A percentile compares a stretch with the other conserved stretches of the same genome.
Conservation (phyloP, 202 grass and related monocot genomes). For the Dendrocalamus latiflorus region DNA sequence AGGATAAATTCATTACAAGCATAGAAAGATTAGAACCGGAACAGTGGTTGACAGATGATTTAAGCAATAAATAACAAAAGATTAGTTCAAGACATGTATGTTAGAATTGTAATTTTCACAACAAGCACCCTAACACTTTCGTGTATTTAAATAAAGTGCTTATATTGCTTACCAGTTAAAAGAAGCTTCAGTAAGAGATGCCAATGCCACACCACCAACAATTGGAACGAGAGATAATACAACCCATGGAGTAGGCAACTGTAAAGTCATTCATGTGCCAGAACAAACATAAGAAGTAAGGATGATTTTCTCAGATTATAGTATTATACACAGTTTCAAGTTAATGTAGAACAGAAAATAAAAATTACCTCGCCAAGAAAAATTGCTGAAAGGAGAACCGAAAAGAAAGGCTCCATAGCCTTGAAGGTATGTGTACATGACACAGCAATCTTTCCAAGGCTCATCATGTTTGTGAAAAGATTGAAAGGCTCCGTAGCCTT, state of each 20-base stretch:
- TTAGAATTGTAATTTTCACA: background rate
- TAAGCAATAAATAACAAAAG: background rate
- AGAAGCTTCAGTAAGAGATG: slow-evolving; percentile 88
- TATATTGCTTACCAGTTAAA: slow-evolving; percentile 72
- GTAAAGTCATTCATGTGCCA: slow-evolving; percentile 15
- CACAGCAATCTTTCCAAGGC: slow-evolving; percentile 84
- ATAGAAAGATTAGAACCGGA: background rate
- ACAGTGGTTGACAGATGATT: background rate
- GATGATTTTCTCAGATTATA: background rate
- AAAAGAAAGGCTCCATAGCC: slow-evolving; percentile 95
- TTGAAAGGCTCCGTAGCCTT: slow-evolving; percentile 96
- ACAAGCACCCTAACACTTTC: background rate
- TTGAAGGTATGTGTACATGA: slow-evolving; percentile 98
- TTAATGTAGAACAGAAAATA: background rate
- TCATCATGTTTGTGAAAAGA: slow-evolving; percentile 84
- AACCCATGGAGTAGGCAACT: slow-evolving; percentile 79
- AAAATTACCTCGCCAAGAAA: slow-evolving; percentile 78
- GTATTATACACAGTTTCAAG: background rate
- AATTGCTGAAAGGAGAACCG: slow-evolving; percentile 80
- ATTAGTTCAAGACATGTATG: background rate
- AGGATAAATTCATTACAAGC: background rate
- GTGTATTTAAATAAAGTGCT: background rate
- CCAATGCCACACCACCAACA: slow-evolving; percentile 91
- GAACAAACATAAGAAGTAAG: background rate
- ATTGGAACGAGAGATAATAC: slow-evolving; percentile 71